Conservation (phyloP, 306 rosid species). For the Neltuma alba region DNA sequence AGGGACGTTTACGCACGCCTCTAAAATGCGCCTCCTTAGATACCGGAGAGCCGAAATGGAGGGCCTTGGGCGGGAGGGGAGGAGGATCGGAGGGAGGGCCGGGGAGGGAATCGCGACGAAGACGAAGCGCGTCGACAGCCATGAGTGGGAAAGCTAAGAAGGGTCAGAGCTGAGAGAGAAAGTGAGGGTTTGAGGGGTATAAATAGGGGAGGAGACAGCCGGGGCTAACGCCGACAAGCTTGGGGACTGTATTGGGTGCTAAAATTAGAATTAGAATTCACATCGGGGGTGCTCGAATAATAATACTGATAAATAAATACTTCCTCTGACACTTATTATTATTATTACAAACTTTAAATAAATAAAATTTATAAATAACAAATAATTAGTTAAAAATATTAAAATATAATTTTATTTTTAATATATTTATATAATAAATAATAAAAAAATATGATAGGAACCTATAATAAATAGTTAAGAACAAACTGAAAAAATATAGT, state of each 20-base stretch:
- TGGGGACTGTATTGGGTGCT: background rate
- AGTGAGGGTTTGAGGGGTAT: constrained; percentile 35
- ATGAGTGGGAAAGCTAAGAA: constrained; percentile 21
- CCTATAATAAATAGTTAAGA: too few species aligned
- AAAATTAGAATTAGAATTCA: background rate
- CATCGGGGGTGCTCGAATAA: too few species aligned
- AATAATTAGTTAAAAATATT: too few species aligned
- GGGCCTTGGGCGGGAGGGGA: background rate
- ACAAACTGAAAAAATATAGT: too few species aligned
- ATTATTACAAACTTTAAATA: too few species aligned
- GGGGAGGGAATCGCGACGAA: constrained; percentile 25
- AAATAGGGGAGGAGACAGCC: constrained; percentile 61
- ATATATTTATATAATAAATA: too few species aligned
- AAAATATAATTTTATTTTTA: too few species aligned
- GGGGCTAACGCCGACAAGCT: constrained; percentile 61
- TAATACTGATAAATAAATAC: too few species aligned
- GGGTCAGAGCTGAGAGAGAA: background rate
- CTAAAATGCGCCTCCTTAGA: constrained; percentile 50
- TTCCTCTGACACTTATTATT: too few species aligned
- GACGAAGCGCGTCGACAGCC: constrained; percentile 44
- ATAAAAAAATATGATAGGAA: too few species aligned
- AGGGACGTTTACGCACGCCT: constrained; percentile 70
- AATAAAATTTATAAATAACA: too few species aligned
- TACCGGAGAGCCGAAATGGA: background rate
- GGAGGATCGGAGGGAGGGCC: constrained; percentile 2